Percentiles rank a stretch among this genome's conserved stretches.
Conservation (phyloP, 2,329 filamentous ascomycete species). For the Ilyonectria destructans region DNA sequence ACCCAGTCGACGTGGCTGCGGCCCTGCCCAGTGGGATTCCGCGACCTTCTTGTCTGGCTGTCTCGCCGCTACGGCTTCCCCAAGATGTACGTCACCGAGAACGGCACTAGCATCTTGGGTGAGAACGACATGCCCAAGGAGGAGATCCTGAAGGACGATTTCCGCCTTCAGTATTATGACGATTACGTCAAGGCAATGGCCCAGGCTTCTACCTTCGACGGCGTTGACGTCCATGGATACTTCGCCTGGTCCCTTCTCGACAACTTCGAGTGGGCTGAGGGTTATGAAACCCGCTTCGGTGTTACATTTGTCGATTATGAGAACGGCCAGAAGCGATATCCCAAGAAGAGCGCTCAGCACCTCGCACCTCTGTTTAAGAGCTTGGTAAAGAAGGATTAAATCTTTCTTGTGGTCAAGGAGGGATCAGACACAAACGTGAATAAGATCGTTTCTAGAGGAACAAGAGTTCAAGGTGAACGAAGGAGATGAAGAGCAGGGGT, state of each 20-base stretch:
- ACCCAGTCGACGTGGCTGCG: conserved; percentile 88
- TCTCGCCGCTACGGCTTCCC: conserved; percentile 83
- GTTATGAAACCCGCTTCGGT: conserved; percentile 89
- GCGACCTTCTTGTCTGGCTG: conserved; percentile 83
- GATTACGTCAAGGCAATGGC: conserved; percentile 85
- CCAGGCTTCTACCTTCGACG: conserved; percentile 78
- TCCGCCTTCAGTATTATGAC: conserved; percentile 85
- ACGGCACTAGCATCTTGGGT: conserved; percentile 86
- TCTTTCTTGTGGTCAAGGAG: background rate
- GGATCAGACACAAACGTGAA: background rate
- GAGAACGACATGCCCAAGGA: conserved; percentile 84
- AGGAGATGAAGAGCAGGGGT: background rate
- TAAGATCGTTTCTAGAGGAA: background rate
- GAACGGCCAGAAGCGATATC: conserved; percentile 83
- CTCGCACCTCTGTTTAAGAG: conserved; percentile 81
- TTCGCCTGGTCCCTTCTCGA: conserved; percentile 92
- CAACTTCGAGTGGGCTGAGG: conserved; percentile 95
- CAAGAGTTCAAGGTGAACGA: background rate
- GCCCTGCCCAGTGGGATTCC: conserved; percentile 83
- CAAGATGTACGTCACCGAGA: conserved; percentile 90
- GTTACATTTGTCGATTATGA: conserved; percentile 89
- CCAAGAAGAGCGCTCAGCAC: conserved; percentile 87
- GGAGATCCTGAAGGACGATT: conserved; percentile 84
- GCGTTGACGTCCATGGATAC: conserved; percentile 85
- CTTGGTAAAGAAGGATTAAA: conserved; percentile 75